Evolutionary conservation across 2,329 filamentous ascomycete species (phyloP).

Genomic region (Geosmithia morbida): DNA sequence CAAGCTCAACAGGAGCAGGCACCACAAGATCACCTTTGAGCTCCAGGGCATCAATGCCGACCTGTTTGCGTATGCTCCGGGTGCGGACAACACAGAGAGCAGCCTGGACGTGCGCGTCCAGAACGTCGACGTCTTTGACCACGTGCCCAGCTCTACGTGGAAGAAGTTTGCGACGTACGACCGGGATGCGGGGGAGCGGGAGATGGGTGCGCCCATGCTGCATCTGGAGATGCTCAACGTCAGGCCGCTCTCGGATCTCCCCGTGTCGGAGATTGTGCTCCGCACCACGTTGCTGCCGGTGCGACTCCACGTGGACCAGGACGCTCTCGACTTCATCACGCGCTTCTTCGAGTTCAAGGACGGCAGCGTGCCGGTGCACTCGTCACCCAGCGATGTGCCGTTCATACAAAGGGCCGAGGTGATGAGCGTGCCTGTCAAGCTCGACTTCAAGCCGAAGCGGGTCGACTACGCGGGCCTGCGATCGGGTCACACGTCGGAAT

Average conservation of each 20-base stretch:
- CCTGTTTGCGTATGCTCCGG: slow-evolving; percentile 64
- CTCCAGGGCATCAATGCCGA: slow-evolving; percentile 74
- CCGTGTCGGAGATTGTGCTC: slow-evolving; percentile 80
- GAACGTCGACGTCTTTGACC: slow-evolving; percentile 83
- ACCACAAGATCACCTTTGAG: slow-evolving; percentile 93
- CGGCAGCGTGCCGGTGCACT: slow-evolving; percentile 39
- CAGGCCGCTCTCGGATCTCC: slow-evolving; percentile 67
- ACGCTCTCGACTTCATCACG: slow-evolving; percentile 91
- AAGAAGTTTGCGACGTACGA: slow-evolving; percentile 95
- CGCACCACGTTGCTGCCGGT: slow-evolving; percentile 69
- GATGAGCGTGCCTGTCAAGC: slow-evolving; percentile 65
- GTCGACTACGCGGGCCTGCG: slow-evolving; percentile 88
- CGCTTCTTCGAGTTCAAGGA: slow-evolving; percentile 98
- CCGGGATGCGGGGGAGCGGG: slow-evolving; percentile 70
- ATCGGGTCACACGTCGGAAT: slow-evolving; percentile 88
- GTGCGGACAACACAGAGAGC: slow-evolving; percentile 68
- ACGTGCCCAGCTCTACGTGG: slow-evolving; percentile 92
- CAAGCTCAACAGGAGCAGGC: slow-evolving; percentile 69
- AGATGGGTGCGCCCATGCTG: slow-evolving; percentile 78
- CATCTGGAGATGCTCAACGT: slow-evolving; percentile 82
- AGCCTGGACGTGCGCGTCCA: slow-evolving; percentile 73
- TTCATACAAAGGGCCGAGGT: slow-evolving; percentile 88
- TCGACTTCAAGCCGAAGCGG: slow-evolving; percentile 96
- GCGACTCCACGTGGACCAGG: slow-evolving; percentile 88
- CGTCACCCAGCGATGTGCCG: slow-evolving; percentile 55